Percentiles rank a stretch among this genome's conserved stretches.
Evolutionary conservation across 371 early-diverging fungal species (phyloP).

Genomic region (Synchytrium microbalum): DNA sequence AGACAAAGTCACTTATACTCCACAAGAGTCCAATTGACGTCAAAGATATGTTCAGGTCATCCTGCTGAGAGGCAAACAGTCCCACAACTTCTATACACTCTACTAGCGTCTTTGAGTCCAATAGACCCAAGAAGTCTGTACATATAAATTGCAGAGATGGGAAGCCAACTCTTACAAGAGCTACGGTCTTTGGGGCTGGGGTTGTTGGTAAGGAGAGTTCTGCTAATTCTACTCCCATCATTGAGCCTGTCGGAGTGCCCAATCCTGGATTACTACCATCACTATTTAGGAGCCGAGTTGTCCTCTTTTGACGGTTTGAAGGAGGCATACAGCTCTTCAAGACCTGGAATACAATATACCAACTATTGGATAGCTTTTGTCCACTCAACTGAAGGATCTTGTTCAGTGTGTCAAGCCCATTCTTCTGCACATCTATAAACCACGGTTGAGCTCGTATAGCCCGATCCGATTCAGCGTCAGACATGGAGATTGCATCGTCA

Average conservation of each 20-base stretch:
- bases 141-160: slow-evolving; percentile 92
- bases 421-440: slow-evolving; percentile 67
- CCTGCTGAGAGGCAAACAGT: slow-evolving; percentile 72
- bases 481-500: slow-evolving; percentile 12
- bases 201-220: neutral
- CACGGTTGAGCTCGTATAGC: slow-evolving; percentile 20
- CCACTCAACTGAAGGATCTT: slow-evolving; percentile 85
- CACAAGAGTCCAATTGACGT: slow-evolving; percentile 89
- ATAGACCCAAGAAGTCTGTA: slow-evolving; percentile 79
- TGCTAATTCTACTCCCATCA: slow-evolving; percentile 6
- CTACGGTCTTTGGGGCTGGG: slow-evolving; percentile 1
- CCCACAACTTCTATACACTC: slow-evolving; percentile 77
- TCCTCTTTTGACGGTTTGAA: neutral
- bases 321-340: slow-evolving; percentile 46
- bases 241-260: neutral
- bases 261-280: neutral
- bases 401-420: slow-evolving; percentile 80
- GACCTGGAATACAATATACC: slow-evolving; percentile 87
- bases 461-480: slow-evolving; percentile 5
- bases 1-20: slow-evolving; percentile 76
- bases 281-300: neutral
- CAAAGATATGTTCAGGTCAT: slow-evolving; percentile 90
- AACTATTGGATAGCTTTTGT: slow-evolving; percentile 73
- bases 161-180: slow-evolving; percentile 80
- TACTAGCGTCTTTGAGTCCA: slow-evolving; percentile 66